These are phyloP conservation scores for Penicillium brevicompactum DNA, from an alignment of 2,329 filamentous ascomycete genomes.

Conservation along the genomic window DNA sequence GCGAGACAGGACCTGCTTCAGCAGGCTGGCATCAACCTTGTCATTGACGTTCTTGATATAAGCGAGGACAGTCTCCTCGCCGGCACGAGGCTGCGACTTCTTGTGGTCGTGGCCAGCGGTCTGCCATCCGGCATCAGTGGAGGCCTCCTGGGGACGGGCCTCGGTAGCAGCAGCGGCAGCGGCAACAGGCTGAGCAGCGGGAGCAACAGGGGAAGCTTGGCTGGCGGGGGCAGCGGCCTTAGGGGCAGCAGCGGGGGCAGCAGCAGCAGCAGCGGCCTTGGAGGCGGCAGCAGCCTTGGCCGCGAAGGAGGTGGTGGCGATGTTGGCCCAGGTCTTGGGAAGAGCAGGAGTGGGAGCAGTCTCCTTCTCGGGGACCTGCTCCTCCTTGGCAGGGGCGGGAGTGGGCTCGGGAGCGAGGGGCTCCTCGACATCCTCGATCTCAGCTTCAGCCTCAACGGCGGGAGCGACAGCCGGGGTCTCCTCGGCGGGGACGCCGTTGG, in stretches of 20 bases:
- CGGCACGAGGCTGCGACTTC: constrained; percentile 74
- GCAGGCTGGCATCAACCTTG: constrained; percentile 73
- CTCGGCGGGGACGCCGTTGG: constrained; percentile 33
- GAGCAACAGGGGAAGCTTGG: constrained; percentile 33
- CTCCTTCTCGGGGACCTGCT: constrained; percentile 57
- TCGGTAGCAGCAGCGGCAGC: constrained; percentile 39
- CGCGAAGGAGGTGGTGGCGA: constrained; percentile 46
- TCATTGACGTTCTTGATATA: constrained; percentile 97
- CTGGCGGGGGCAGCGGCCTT: constrained; percentile 37
- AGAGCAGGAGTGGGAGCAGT: constrained; percentile 51
- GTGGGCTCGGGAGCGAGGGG: constrained; percentile 65
- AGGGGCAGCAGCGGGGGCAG: constrained; percentile 38
- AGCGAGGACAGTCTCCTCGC: constrained; percentile 74
- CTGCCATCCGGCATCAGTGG: constrained; percentile 77
- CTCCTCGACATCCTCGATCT: constrained; percentile 56
- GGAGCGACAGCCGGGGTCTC: constrained; percentile 25
- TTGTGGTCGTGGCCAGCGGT: constrained; percentile 76
- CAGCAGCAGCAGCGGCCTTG: constrained; percentile 36
- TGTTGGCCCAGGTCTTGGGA: constrained; percentile 65
- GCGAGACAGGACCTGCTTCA: constrained; percentile 70
- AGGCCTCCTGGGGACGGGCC: constrained; percentile 71
- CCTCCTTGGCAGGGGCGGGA: constrained; percentile 51
- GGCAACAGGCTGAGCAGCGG: constrained; percentile 35
- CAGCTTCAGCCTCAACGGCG: constrained; percentile 43
- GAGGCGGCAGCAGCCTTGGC: constrained; percentile 42